These are phyloP conservation scores for Letharia columbiana DNA, from an alignment of 495 filamentous ascomycete genomes.

Conservation along the genomic window DNA sequence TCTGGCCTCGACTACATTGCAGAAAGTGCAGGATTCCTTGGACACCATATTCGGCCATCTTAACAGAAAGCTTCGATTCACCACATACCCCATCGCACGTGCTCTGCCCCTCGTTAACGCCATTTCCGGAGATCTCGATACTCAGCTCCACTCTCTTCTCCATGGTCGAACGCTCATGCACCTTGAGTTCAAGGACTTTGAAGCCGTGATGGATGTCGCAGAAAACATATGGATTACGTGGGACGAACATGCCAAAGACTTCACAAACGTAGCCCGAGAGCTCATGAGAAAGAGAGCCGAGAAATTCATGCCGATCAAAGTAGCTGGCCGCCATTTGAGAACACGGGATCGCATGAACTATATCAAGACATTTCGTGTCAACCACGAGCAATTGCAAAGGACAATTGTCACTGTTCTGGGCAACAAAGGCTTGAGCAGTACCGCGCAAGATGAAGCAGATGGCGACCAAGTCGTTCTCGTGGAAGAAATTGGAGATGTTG, in stretches of 20 bases:
- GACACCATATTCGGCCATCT: slow-evolving; percentile 81
- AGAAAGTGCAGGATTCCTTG: slow-evolving; percentile 85
- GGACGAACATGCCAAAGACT: slow-evolving; percentile 95
- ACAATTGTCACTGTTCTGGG: slow-evolving; percentile 94
- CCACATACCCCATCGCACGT: slow-evolving; percentile 84
- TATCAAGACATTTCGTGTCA: slow-evolving; percentile 84
- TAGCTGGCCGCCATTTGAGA: slow-evolving; percentile 70
- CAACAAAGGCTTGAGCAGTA: slow-evolving; percentile 49
- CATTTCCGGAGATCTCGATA: slow-evolving; percentile 90
- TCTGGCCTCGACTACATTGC: slow-evolving; percentile 78
- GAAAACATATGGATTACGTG: slow-evolving; percentile 81
- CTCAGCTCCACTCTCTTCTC: slow-evolving; percentile 73
- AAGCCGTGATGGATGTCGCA: slow-evolving; percentile 69
- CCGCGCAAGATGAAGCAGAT: slow-evolving; percentile 34
- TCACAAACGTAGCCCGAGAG: slow-evolving; percentile 92
- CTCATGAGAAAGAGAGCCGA: slow-evolving; percentile 84
- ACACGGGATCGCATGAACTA: slow-evolving; percentile 86
- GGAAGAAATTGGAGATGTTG: slow-evolving; percentile 93
- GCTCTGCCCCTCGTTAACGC: slow-evolving; percentile 93
- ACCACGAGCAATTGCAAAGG: slow-evolving; percentile 92
- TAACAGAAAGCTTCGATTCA: slow-evolving; percentile 93
- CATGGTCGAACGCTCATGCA: slow-evolving; percentile 83
- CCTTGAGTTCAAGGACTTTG: slow-evolving; percentile 83
- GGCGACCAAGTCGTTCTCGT: slow-evolving; percentile 59
- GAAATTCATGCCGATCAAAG: slow-evolving; percentile 97